phyloP scores from a whole-genome alignment of 75 land plant species.

The Selaginella tamariscina region DNA sequence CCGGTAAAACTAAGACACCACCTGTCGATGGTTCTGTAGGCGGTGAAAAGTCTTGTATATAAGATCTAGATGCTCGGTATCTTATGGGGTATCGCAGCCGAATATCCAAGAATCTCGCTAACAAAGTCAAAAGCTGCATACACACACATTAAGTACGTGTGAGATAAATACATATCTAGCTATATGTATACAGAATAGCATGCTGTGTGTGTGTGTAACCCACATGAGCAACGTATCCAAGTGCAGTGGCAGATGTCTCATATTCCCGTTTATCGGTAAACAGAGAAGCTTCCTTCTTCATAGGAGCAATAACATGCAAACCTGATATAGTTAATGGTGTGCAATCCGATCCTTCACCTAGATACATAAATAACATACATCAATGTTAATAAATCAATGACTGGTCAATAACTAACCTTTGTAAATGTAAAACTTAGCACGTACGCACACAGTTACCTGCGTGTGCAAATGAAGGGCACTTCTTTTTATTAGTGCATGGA shows the following conservation, averaged over 20 bases:
- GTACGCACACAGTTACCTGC: too few relatives aligned
- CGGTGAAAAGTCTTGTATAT: conserved; percentile 70
- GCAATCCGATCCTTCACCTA: not conserved
- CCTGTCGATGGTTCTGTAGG: conserved; percentile 40
- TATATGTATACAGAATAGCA: too few relatives aligned
- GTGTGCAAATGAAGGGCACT: not conserved
- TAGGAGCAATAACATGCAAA: conserved; percentile 45
- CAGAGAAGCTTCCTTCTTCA: conserved; percentile 50
- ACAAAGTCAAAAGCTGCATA: conserved; percentile 49
- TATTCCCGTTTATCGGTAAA: conserved; percentile 65
- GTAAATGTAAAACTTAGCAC: too few relatives aligned
- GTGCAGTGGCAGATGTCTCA: conserved; percentile 75
- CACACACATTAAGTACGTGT: too few relatives aligned
- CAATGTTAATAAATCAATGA: conserved; percentile 6
- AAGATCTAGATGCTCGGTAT: conserved; percentile 77
- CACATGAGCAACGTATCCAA: conserved; percentile 98
- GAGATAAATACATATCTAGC: too few relatives aligned
- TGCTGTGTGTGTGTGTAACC: too few relatives aligned
- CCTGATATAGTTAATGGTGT: conserved; percentile 61
- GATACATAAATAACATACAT: not conserved
- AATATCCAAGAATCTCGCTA: conserved; percentile 68
- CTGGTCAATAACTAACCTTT: too few relatives aligned
- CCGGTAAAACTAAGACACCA: conserved; percentile 10
- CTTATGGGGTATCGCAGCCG: conserved; percentile 80
- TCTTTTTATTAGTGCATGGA: conserved; percentile 13